phyloP scores from a whole-genome alignment of 1,284 basidiomycete species.

The Puccinia triticina region DNA sequence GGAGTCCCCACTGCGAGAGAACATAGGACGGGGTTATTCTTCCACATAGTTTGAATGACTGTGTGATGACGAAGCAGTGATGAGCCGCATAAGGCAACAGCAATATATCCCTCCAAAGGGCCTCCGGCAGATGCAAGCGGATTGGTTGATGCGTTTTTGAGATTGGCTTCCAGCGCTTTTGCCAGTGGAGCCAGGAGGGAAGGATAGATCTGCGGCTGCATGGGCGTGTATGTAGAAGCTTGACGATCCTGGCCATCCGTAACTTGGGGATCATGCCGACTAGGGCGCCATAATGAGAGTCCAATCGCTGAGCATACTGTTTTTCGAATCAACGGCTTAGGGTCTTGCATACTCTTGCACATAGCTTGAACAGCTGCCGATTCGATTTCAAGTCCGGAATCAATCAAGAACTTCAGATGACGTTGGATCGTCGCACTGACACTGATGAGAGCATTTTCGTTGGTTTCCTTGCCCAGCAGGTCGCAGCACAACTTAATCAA shows the following conservation, averaged over 20 bases:
- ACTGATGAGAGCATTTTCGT: slow-evolving; percentile 47
- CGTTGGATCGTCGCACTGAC: slow-evolving; percentile 22
- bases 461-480: slow-evolving; percentile 46
- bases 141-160: slow-evolving; percentile 70
- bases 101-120: slow-evolving; percentile 80
- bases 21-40: slow-evolving; percentile 58
- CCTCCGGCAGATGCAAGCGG: slow-evolving; percentile 68
- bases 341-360: slow-evolving; percentile 49
- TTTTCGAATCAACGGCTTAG: slow-evolving; percentile 44
- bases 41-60: slow-evolving; percentile 53
- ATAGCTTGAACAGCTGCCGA: slow-evolving; percentile 26
- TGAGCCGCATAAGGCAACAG: slow-evolving; percentile 67
- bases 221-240: not conserved
- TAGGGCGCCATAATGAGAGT: slow-evolving; percentile 40
- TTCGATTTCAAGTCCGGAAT: slow-evolving; percentile 25
- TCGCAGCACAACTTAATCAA: slow-evolving; percentile 48
- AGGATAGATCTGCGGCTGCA: not conserved
- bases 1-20: slow-evolving; percentile 60
- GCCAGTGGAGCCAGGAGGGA: slow-evolving; percentile 16
- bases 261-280: not conserved
- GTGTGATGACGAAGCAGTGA: slow-evolving; percentile 46
- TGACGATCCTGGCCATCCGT: not conserved
- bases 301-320: slow-evolving; percentile 45
- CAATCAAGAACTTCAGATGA: slow-evolving; percentile 38
- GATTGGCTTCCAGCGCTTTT: slow-evolving; percentile 67